A percentile compares a stretch with the other conserved stretches of the same genome.
These are phyloP conservation scores for Claviceps africana DNA, from an alignment of 2,329 filamentous ascomycete genomes.

Conservation along the genomic window DNA sequence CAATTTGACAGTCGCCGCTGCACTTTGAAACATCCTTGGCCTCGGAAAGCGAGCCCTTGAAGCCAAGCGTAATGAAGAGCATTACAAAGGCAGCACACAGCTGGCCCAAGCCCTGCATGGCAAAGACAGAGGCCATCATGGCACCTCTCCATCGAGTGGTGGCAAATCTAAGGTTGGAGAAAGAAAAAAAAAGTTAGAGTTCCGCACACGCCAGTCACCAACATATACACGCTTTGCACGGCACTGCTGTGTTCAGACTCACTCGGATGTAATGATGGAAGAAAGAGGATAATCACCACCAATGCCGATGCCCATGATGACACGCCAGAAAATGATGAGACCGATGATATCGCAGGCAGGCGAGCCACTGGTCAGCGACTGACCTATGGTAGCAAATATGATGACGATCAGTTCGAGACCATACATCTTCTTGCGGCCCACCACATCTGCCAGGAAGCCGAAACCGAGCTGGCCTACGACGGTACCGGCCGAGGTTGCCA, in stretches of 20 bases:
- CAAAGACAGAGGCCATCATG: constrained; percentile 79
- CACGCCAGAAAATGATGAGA: constrained; percentile 66
- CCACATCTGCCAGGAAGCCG: constrained; percentile 60
- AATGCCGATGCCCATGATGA: constrained; percentile 45
- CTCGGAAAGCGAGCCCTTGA: constrained; percentile 46
- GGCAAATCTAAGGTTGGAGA: constrained; percentile 39
- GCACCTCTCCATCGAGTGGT: constrained; percentile 75
- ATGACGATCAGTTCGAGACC: constrained; percentile 69
- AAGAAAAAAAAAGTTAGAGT: background rate
- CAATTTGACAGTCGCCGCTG: constrained; percentile 21
- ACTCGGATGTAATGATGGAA: constrained; percentile 76
- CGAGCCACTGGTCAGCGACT: constrained; percentile 51
- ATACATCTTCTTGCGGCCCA: constrained; percentile 60
- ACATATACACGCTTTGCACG: background rate
- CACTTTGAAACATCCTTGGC: constrained; percentile 42
- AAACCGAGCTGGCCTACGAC: constrained; percentile 73
- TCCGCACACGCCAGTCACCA: background rate
- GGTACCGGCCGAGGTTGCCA: constrained; percentile 70
- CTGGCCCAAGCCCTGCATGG: constrained; percentile 77
- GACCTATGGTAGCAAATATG: constrained; percentile 63
- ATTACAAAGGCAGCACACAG: constrained; percentile 62
- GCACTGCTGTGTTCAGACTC: constrained; percentile 7
- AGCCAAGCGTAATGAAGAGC: constrained; percentile 58
- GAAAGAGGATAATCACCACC: constrained; percentile 61
- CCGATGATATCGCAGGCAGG: constrained; percentile 49